Percentiles rank a stretch among this genome's conserved stretches.
Evolutionary conservation across 495 filamentous ascomycete genomes (phyloP).

Genomic region (Podospora bellae-mahoneyi): DNA sequence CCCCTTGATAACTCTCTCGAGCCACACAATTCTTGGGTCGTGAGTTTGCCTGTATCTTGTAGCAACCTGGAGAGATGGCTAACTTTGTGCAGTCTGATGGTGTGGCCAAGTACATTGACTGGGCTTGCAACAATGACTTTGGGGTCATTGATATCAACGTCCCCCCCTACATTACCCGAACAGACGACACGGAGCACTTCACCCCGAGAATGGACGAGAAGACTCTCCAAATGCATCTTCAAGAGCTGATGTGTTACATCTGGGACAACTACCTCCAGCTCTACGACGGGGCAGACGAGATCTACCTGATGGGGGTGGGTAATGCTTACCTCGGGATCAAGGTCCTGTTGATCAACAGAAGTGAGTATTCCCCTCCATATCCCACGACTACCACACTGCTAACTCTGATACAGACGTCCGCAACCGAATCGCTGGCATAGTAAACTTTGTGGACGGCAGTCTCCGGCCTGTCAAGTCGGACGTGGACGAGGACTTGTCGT

Average conservation of each 20-base stretch:
- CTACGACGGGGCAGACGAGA: constrained; percentile 57
- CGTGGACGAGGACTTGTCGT: constrained; percentile 59
- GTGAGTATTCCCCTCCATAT: constrained; percentile 37
- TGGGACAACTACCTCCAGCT: constrained; percentile 98
- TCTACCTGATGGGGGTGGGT: constrained; percentile 83
- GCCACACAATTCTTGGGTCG: constrained; percentile 80
- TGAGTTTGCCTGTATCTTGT: constrained; percentile 45
- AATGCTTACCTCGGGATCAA: constrained; percentile 67
- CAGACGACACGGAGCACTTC: constrained; percentile 42
- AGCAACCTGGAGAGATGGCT: not conserved
- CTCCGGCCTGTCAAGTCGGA: constrained; percentile 65
- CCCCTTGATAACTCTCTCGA: constrained; percentile 66
- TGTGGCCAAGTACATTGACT: constrained; percentile 72
- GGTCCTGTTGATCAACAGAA: constrained; percentile 63
- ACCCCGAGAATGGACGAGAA: constrained; percentile 34
- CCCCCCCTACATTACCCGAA: constrained; percentile 62
- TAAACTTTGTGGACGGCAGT: constrained; percentile 60
- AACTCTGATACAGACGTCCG: constrained; percentile 39
- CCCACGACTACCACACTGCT: too few species aligned
- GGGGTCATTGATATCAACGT: constrained; percentile 88
- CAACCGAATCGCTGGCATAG: constrained; percentile 44
- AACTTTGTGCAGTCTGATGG: constrained; percentile 61
- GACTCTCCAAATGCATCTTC: constrained; percentile 52
- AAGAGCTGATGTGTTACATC: constrained; percentile 77
- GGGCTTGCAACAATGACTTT: constrained; percentile 69